These are phyloP conservation scores for Cardamine resedifolia DNA, from an alignment of 345 rosid species.

Conservation along the genomic window DNA sequence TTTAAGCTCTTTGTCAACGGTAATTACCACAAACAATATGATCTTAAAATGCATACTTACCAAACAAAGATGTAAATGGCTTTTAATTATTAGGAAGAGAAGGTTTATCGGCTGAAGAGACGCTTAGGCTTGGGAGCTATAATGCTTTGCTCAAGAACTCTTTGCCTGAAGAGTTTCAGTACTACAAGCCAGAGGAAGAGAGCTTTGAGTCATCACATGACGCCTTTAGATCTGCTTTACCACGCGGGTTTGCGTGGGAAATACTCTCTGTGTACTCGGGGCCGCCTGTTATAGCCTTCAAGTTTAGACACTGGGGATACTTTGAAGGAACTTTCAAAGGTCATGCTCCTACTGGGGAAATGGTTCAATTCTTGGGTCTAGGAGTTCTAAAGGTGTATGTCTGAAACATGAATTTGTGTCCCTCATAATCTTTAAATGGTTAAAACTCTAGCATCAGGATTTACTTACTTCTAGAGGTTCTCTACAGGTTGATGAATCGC, in stretches of 20 bases:
- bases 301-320: slow-evolving; percentile 90
- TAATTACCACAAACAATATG: slow-evolving; percentile 23
- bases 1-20: slow-evolving; percentile 81
- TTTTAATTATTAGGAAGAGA: slow-evolving; percentile 50
- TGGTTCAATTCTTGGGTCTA: slow-evolving; percentile 58
- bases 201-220: slow-evolving; percentile 78
- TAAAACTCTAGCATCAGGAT: slow-evolving; percentile 12
- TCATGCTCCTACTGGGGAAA: slow-evolving; percentile 72
- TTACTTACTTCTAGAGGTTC: slow-evolving; percentile 22
- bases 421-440: not conserved
- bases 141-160: slow-evolving; percentile 67
- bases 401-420: not conserved
- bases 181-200: slow-evolving; percentile 69
- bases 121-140: slow-evolving; percentile 61
- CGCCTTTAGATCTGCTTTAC: slow-evolving; percentile 60
- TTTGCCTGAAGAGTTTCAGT: slow-evolving; percentile 54
- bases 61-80: not conserved
- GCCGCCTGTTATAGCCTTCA: slow-evolving; percentile 71
- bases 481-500: slow-evolving; percentile 65
- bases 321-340: slow-evolving; percentile 74
- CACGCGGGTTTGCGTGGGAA: slow-evolving; percentile 91
- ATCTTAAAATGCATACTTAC: not conserved
- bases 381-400: slow-evolving; percentile 69
- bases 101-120: slow-evolving; percentile 71
- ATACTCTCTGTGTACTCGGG: slow-evolving; percentile 63